Percentiles rank a stretch among this genome's conserved stretches.
phyloP scores from a whole-genome alignment of 2,329 filamentous ascomycete genomes.

The Penicillium sp. region DNA sequence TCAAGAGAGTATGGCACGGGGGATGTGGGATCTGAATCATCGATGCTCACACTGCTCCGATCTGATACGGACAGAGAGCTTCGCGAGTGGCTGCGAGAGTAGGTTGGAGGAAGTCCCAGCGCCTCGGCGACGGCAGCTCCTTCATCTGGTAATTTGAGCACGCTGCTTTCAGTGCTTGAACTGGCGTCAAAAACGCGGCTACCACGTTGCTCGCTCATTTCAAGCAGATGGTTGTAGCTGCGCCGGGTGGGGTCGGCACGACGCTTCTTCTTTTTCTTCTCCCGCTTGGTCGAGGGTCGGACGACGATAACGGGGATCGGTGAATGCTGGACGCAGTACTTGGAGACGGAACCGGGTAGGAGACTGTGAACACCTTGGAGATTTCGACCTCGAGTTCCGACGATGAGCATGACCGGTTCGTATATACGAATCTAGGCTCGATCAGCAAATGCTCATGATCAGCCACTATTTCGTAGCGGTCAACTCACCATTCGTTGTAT shows the following conservation, averaged over 20 bases:
- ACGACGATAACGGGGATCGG: conserved; percentile 93
- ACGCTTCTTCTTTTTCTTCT: conserved; percentile 87
- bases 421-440: conserved; percentile 76
- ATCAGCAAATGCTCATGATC: conserved; percentile 12
- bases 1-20: conserved; percentile 27
- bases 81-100: conserved; percentile 31
- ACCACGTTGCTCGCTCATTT: conserved; percentile 58
- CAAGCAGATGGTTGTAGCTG: conserved; percentile 76
- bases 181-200: conserved; percentile 56
- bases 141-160: conserved; percentile 48
- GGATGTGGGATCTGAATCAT: conserved; percentile 27
- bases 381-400: conserved; percentile 82
- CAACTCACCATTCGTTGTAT: conserved; percentile 80
- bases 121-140: conserved; percentile 55
- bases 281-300: conserved; percentile 79
- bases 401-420: conserved; percentile 86
- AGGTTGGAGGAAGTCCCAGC: conserved; percentile 45
- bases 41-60: conserved; percentile 35
- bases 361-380: conserved; percentile 84
- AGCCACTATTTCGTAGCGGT: neutral
- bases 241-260: conserved; percentile 73
- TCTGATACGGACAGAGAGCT: conserved; percentile 40
- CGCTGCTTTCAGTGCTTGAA: conserved; percentile 49
- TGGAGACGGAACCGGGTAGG: conserved; percentile 85
- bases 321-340: conserved; percentile 92